Evolutionary conservation across 2,329 filamentous ascomycete species (phyloP), one percentile per base, ranked within the genome.

Genomic region (Aspergillus sp.): DNA sequence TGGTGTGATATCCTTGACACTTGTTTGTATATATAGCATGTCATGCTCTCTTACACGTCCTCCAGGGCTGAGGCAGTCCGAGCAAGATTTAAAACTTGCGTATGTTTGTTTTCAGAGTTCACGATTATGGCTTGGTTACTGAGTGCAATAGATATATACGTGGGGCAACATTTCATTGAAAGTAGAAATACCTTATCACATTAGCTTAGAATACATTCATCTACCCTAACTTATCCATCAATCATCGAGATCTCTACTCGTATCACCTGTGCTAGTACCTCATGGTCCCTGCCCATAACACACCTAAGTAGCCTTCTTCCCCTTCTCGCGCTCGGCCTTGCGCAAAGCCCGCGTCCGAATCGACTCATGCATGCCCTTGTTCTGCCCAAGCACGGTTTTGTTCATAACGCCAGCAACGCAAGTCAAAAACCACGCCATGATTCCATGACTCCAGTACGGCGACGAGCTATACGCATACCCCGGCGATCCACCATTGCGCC

Each of bases 361-460:
- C 50, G 84, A 83, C 61, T 86, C 74, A 65, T 96, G 90, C 84
- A 94, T 90, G 30, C 67, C 71, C 66, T 73, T 77, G 62, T 87
- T 88, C 59, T 80, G 70, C 10, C 72, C 71, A 41, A 86, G 67
- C n/a, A 83, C 74, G 32, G 79, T 63, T 23, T 69, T 66, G 58
- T 74, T 79, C 66, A 80, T 80, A 38, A 80, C 70, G 1, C 83
- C 83, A 33, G 79, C 67, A 44, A 85, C 74, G 27, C 74, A 78
- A 48, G 76, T 76, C 46, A 96, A 74, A 48, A 82, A 81, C 85
- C 88, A 96, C 55, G 91, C 84, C 83, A 96, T 86, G 46, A 94
- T 65, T 0, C 85, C 88, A 69, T 98, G 93, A 56, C 81, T 86
- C 90, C 90, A 97, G 75, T 85, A 96, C 0, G 93, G 94, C 2